Conservation (phyloP, 2,329 filamentous ascomycete species). For the Dactylellina leptospora region DNA sequence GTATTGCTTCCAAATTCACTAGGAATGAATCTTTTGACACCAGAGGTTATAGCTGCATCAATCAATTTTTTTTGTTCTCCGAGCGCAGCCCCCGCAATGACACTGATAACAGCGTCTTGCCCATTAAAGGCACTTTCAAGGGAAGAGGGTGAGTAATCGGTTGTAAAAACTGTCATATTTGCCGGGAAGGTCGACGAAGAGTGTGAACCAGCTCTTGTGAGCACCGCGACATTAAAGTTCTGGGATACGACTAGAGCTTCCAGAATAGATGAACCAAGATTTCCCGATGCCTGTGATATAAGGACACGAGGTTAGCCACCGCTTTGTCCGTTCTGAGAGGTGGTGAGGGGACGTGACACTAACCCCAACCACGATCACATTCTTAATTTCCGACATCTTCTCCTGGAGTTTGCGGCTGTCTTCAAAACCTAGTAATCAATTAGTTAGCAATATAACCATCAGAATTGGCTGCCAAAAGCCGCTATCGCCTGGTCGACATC, state of each 20-base stretch:
- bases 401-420: background rate
- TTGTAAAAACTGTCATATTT: slow-evolving; percentile 1
- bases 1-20: slow-evolving; percentile 67
- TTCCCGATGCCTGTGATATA: slow-evolving; percentile 27
- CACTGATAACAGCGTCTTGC: slow-evolving; percentile 68
- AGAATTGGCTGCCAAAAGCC: too few relatives aligned
- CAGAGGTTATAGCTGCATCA: slow-evolving; percentile 68
- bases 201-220: slow-evolving; percentile 11
- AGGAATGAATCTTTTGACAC: slow-evolving; percentile 70
- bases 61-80: slow-evolving; percentile 66
- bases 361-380: slow-evolving; percentile 46
- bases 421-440: background rate
- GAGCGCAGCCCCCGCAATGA: slow-evolving; percentile 58
- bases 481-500: too few relatives aligned
- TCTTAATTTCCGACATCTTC: slow-evolving; percentile 40
- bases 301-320: background rate
- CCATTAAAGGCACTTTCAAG: slow-evolving; percentile 66
- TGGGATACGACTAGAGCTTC: slow-evolving; percentile 23
- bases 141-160: slow-evolving; percentile 65
- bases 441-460: background rate
- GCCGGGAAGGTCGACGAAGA: slow-evolving; percentile 18
- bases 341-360: background rate
- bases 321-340: background rate
- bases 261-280: slow-evolving; percentile 29
- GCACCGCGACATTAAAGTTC: slow-evolving; percentile 32